Evolutionary conservation across 805 yeast genomes (phyloP), one percentile per base, ranked within the genome.

Genomic region (Sporopachydermia quercuum): DNA sequence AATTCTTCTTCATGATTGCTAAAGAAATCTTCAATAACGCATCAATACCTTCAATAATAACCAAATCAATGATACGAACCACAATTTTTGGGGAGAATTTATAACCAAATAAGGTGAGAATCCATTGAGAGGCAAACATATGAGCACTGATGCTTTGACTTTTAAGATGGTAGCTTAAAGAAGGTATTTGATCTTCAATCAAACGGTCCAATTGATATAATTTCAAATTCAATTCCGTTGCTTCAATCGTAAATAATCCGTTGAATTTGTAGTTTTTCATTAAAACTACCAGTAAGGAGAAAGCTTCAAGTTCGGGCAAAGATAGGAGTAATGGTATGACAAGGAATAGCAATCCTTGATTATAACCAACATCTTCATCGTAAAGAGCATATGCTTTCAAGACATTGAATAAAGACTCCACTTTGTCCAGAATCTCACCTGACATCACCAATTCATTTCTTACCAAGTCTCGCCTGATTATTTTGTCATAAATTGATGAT

Each of bases 41-140:
- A 60, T 87, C 97, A 36, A 79, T 63, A 34, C 98, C 98, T 61
- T 91, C 96, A 4, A 93, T 78, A 39, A 91, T 75, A 4, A 91
- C 76, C 44, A 84, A 71, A 60, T 91, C 98, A 56, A 73, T 84
- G 34, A 91, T 83, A 45, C 96, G 68, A 46, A 85, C 61, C 16
- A 91, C 96, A 54, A 89, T 78, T 42, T 76, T 82, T 39, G 87
- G 63, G 13, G 98, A 97, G 56, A 91, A 89, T 55, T 85, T 85
- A 63, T 91, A 91, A 4, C 95, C 94, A 60, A 91, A 91, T 47
- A 91, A 70, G 0, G 97, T 91, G 49, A 91, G 67, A 53, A 91
- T 89, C 98, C 98, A 91, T 58, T 91, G 97, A 2, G 94, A 78
- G 0, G 96, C 97, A 63, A 84, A 91, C 97, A 89, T 89, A 16